Evolutionary conservation across 1,284 basidiomycete species (phyloP), one percentile per base, ranked within the genome.

Genomic region (Puccinia hordei): DNA sequence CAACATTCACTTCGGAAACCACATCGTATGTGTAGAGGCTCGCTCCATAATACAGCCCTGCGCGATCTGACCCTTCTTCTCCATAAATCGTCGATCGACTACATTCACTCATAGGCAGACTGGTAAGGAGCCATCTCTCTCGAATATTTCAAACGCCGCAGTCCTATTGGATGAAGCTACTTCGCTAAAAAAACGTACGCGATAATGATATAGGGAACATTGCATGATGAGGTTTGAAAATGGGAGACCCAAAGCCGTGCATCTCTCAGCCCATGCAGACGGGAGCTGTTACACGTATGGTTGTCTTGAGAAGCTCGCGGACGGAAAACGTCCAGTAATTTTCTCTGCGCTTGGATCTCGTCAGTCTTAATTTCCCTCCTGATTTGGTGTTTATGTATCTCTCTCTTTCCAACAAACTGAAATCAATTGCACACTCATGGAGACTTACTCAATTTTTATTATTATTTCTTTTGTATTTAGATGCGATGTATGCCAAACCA

Each of bases 1-100:
- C 30, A 68, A 68, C 27, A 77, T 77, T 41, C 74, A 68, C 61
- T 77, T 77, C 53, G 74, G 74, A 35, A 77, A 77, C 61, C 74
- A 77, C 24, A 55, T 77, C 4, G 74, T 74, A 44, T 17, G 73
- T 74, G 17, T 33, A 46, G 15, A 24, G 22, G 33, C 46, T 55
- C 53, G 24, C 53, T 6, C 19, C 17, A 49, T 15, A 49, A 49
- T 30, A 41, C 33, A 5, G 33, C 15, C 33, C 61, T 65, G 19
- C 12, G 13, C 41, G 22, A 53, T 22, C 68, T 71, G 44, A 71
- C 30, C 8, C 27, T 13, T 51, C 27, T 27, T 44, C 10, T 51
- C 41, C 5, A 49, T 35, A 59, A 33, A 73, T 59, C 2, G 5
- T 6, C 19, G 53, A 30, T 3, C n/a, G 22, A 15, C 19, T 44